These are phyloP conservation scores for Durotheca rogersii DNA, from an alignment of 495 filamentous ascomycete species.

Conservation along the genomic window DNA sequence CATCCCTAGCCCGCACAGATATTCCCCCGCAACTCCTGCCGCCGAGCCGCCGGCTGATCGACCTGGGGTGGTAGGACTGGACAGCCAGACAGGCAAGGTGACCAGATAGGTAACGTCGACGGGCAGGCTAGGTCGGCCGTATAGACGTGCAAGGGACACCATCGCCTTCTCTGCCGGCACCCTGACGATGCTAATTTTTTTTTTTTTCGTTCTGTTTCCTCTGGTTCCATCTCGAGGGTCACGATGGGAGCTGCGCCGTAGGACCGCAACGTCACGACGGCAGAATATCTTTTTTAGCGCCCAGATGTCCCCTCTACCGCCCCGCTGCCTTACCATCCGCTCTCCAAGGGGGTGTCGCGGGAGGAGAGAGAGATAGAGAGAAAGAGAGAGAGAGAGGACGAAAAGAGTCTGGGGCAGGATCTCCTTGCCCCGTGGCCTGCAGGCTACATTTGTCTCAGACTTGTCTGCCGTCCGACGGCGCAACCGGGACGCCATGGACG, in stretches of 20 bases:
- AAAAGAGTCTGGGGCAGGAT: conserved; percentile 4
- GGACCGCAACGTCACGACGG: conserved; percentile 9
- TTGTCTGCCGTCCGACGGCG: conserved; percentile 16
- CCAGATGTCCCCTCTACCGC: conserved; percentile 17
- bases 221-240: too few relatives aligned
- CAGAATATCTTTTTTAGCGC: background rate
- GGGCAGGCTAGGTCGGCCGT: background rate
- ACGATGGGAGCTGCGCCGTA: conserved; percentile 12
- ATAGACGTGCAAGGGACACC: too few relatives aligned
- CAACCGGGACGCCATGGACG: conserved; percentile 18
- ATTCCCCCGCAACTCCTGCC: conserved; percentile 27
- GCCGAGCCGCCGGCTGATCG: conserved; percentile 12
- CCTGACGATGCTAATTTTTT: too few relatives aligned
- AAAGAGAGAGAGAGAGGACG: too few relatives aligned
- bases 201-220: too few relatives aligned
- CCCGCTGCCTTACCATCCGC: too few relatives aligned
- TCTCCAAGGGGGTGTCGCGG: too few relatives aligned
- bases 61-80: too few relatives aligned
- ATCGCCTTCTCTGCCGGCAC: too few relatives aligned
- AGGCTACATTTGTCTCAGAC: conserved; percentile 16
- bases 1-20: conserved; percentile 2
- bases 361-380: too few relatives aligned
- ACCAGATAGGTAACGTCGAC: too few relatives aligned
- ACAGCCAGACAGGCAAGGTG: too few relatives aligned
- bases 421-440: conserved; percentile 12